phyloP scores from a whole-genome alignment of 2,329 filamentous ascomycete genomes.

The Xylaria sp. region DNA sequence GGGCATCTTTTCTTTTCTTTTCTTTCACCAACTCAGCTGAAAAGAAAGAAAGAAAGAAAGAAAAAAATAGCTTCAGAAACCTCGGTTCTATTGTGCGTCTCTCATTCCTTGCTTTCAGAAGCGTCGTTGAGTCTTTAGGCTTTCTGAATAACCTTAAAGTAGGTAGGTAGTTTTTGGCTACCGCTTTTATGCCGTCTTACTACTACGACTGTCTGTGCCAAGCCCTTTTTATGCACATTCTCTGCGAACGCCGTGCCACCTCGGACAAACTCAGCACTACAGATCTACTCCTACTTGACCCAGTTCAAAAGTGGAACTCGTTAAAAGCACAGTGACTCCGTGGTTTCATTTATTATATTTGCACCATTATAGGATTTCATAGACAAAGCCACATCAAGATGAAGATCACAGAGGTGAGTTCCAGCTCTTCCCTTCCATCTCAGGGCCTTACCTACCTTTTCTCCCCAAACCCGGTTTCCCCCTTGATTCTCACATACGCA shows the following conservation, averaged over 20 bases:
- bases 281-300: background rate
- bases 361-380: background rate
- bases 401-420: conserved; percentile 37
- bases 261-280: background rate
- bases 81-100: background rate
- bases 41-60: too few relatives aligned
- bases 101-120: background rate
- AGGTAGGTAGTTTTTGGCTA: background rate
- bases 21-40: background rate
- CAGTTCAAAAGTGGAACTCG: background rate
- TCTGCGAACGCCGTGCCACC: background rate
- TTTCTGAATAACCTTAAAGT: background rate
- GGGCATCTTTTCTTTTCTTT: conserved; percentile 3
- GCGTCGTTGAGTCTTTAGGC: background rate
- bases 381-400: conserved; percentile 21
- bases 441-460: background rate
- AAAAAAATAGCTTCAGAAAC: background rate
- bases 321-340: background rate
- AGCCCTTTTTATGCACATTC: conserved; percentile 9
- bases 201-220: background rate
- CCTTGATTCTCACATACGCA: background rate
- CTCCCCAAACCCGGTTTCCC: background rate
- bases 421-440: background rate
- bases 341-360: background rate
- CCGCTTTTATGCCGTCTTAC: background rate